phyloP scores from a whole-genome alignment of 768 basidiomycete species.

The Tricholoma flavovirens region DNA sequence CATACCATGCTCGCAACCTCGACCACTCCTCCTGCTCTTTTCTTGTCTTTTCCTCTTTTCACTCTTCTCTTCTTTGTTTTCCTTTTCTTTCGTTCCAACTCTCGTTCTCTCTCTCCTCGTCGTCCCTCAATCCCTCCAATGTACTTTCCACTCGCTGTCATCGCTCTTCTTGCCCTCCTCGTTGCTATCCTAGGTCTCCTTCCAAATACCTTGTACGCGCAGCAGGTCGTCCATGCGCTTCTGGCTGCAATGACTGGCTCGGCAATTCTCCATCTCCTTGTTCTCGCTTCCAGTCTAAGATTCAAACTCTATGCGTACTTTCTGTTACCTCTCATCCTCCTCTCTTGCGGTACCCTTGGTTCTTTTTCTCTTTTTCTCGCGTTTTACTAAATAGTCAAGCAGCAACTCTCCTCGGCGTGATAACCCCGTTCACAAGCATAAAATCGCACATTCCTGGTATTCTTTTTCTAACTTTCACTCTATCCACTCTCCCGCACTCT shows the following conservation, averaged over 20 bases:
- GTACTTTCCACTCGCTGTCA: background rate
- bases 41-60: background rate
- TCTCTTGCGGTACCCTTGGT: background rate
- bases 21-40: background rate
- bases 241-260: background rate
- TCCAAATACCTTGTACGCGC: background rate
- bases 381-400: too few species aligned
- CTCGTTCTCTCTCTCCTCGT: background rate
- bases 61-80: background rate
- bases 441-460: background rate
- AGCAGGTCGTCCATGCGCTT: background rate
- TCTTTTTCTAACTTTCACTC: background rate
- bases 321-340: background rate
- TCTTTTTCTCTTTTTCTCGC: background rate
- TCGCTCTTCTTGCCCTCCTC: background rate
- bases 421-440: background rate
- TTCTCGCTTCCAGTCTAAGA: background rate
- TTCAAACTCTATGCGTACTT: background rate
- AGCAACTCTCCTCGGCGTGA: background rate
- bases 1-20: background rate
- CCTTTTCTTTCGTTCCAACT: background rate
- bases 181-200: background rate
- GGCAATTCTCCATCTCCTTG: background rate
- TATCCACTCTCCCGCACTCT: background rate
- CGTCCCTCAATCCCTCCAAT: background rate